Percentiles rank a stretch among this genome's conserved stretches.
These are phyloP conservation scores for Pharnaceum exiguum DNA, from an alignment of 148 eudicot genomes.

Conservation along the genomic window DNA sequence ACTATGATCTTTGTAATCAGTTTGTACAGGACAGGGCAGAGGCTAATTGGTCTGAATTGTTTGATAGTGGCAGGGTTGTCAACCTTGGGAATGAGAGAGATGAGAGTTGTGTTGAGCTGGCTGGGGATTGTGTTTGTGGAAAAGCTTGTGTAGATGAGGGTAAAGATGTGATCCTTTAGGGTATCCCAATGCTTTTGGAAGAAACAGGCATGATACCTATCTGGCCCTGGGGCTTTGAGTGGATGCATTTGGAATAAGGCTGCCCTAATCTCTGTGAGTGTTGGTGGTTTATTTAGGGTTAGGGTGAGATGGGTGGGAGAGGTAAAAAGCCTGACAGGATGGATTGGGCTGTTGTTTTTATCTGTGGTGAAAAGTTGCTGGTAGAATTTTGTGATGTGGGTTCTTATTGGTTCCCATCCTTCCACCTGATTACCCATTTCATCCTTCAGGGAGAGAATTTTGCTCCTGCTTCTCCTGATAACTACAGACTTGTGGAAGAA, in stretches of 20 bases:
- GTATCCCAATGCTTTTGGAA: not conserved
- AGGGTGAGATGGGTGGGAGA: too few species aligned
- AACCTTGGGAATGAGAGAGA: not conserved
- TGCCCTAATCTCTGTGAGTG: not conserved
- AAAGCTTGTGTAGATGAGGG: not conserved
- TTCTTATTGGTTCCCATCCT: not conserved
- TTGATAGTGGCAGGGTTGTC: not conserved
- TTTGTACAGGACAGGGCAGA: not conserved
- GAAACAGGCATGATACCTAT: not conserved
- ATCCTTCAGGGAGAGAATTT: not conserved
- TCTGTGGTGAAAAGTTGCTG: not conserved
- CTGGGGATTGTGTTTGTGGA: fast-evolving
- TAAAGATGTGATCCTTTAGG: not conserved
- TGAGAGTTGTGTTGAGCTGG: not conserved
- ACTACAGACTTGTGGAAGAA: not conserved
- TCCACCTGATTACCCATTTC: not conserved
- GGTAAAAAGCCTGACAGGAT: not conserved
- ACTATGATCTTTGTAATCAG: not conserved
- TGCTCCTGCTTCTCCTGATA: not conserved
- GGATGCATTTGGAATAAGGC: not conserved
- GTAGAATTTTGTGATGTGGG: not conserved
- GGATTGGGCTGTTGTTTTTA: too few species aligned
- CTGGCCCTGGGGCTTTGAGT: not conserved
- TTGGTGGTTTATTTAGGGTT: too few species aligned
- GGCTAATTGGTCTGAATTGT: not conserved